A percentile compares a stretch with the other conserved stretches of the same genome.
Evolutionary conservation across 208 protist genomes (phyloP).

Genomic region (Porcisia deanei): DNA sequence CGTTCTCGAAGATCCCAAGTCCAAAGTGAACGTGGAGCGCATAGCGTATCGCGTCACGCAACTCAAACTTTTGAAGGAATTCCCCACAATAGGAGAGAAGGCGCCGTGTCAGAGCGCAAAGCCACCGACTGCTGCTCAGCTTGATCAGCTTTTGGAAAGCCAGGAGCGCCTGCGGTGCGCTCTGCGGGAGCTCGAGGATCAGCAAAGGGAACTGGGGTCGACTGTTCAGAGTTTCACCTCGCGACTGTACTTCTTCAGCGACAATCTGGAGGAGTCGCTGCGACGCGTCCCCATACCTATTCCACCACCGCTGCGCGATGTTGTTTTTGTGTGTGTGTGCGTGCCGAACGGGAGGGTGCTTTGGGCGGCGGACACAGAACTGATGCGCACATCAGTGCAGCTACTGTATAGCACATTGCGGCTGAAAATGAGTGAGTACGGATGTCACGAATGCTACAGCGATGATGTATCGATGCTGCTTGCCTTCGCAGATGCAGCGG

Average conservation of each 20-base stretch:
- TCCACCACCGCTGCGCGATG: slow-evolving; percentile 57
- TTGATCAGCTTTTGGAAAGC: slow-evolving; percentile 39
- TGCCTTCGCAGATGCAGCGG: slow-evolving; percentile 68
- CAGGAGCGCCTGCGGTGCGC: slow-evolving; percentile 70
- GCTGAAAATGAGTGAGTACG: slow-evolving; percentile 84
- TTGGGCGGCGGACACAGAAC: slow-evolving; percentile 64
- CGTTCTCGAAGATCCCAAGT: slow-evolving; percentile 67
- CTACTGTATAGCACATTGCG: slow-evolving; percentile 71
- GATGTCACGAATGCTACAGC: slow-evolving; percentile 84
- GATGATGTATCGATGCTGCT: slow-evolving; percentile 81
- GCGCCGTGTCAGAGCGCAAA: background rate
- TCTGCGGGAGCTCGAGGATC: slow-evolving; percentile 59
- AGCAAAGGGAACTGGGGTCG: slow-evolving; percentile 43
- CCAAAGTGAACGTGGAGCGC: slow-evolving; percentile 70
- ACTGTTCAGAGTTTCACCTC: slow-evolving; percentile 38
- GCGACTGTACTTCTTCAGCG: slow-evolving; percentile 84
- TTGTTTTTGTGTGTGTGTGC: slow-evolving; percentile 75
- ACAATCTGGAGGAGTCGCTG: slow-evolving; percentile 70
- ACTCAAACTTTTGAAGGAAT: slow-evolving; percentile 47
- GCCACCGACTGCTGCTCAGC: slow-evolving; percentile 12
- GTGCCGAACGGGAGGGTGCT: slow-evolving; percentile 54
- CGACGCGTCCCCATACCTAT: slow-evolving; percentile 28
- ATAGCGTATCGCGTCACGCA: slow-evolving; percentile 73
- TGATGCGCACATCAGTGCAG: slow-evolving; percentile 55
- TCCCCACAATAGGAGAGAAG: slow-evolving; percentile 6